phyloP scores from a whole-genome alignment of 371 early-diverging fungal genomes.

The Umbelopsis sp. region DNA sequence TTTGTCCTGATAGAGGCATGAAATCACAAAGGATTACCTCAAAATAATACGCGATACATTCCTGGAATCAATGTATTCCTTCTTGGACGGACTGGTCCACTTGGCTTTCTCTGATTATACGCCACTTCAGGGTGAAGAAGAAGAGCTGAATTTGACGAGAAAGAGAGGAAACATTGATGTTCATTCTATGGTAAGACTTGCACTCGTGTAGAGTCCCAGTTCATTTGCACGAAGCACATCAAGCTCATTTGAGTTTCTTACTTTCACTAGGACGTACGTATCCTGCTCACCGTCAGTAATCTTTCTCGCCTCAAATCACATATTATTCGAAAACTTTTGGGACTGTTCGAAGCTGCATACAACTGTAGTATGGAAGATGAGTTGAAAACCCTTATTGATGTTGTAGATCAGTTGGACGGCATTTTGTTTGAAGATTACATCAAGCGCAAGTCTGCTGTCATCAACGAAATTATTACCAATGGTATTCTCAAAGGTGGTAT shows the following conservation, averaged over 20 bases:
- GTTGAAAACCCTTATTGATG: constrained; percentile 63
- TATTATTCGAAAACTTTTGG: constrained; percentile 75
- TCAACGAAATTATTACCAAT: constrained; percentile 71
- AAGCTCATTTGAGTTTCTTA: constrained; percentile 19
- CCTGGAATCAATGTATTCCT: constrained; percentile 64
- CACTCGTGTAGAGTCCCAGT: constrained; percentile 15
- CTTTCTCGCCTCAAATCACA: constrained; percentile 68
- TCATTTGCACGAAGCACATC: not conserved
- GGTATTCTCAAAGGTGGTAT: constrained; percentile 86
- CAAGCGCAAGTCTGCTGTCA: constrained; percentile 68
- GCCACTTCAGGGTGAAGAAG: constrained; percentile 41
- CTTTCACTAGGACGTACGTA: constrained; percentile 61
- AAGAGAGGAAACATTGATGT: constrained; percentile 49
- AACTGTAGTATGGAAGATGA: constrained; percentile 66
- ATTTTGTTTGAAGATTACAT: constrained; percentile 85
- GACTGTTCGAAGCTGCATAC: constrained; percentile 72
- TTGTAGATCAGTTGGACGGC: constrained; percentile 72
- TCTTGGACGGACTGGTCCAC: constrained; percentile 74
- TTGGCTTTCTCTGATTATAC: constrained; percentile 63
- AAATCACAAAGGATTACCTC: constrained; percentile 42
- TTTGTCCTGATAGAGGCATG: not conserved
- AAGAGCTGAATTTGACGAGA: constrained; percentile 40
- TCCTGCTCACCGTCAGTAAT: constrained; percentile 82
- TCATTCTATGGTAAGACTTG: constrained; percentile 39
- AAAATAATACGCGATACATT: constrained; percentile 66